Conservation (phyloP, 148 eudicot genomes). For the Euryodendron excelsum region DNA sequence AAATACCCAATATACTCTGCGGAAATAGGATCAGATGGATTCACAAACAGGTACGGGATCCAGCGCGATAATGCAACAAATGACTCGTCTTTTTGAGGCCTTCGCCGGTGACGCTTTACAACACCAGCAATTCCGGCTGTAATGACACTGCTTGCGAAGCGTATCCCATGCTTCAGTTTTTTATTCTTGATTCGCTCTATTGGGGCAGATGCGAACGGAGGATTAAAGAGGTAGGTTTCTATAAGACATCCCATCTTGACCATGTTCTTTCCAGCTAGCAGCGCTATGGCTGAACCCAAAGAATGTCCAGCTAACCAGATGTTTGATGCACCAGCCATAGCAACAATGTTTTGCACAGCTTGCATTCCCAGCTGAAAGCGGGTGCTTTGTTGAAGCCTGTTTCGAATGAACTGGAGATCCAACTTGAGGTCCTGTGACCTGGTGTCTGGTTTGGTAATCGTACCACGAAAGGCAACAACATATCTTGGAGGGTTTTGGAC, state of each 20-base stretch:
- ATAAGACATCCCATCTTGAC: conserved; percentile 35
- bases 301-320: conserved; percentile 84
- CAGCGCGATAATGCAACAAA: conserved; percentile 47
- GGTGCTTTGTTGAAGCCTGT: conserved; percentile 40
- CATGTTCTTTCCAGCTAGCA: conserved; percentile 57
- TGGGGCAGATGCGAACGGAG: conserved; percentile 58
- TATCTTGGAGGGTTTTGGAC: conserved; percentile 41
- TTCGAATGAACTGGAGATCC: conserved; percentile 35
- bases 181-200: conserved; percentile 41
- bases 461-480: conserved; percentile 76
- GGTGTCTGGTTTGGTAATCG: conserved; percentile 40
- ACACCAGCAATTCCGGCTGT: conserved; percentile 53
- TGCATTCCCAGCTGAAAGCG: conserved; percentile 42
- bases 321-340: conserved; percentile 26
- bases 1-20: conserved; percentile 67
- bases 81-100: conserved; percentile 21
- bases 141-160: conserved; percentile 41
- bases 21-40: conserved; percentile 57
- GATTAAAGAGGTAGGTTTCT: conserved; percentile 77
- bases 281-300: conserved; percentile 65
- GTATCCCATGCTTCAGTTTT: conserved; percentile 42
- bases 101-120: conserved; percentile 12
- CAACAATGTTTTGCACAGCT: conserved; percentile 23
- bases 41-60: conserved; percentile 67
- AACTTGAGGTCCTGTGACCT: conserved; percentile 49